Evolutionary conservation across 495 filamentous ascomycete species (phyloP).

Genomic region (Tuber calosporum): DNA sequence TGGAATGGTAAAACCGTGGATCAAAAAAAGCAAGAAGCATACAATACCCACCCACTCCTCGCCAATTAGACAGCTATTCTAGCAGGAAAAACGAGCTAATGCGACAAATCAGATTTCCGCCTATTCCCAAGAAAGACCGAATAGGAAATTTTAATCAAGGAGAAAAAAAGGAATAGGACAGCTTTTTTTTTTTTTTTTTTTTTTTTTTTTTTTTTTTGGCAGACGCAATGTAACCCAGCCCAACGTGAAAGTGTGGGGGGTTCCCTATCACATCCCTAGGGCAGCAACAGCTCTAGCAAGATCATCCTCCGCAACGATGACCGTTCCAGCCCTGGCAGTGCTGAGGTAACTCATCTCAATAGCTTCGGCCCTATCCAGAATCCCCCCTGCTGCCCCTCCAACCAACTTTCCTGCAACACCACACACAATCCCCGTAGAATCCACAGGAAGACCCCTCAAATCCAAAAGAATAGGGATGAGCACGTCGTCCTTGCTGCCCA

Average conservation of each 20-base stretch:
- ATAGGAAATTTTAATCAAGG: constrained; percentile 12
- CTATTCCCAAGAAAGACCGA: background rate
- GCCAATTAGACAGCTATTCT: background rate
- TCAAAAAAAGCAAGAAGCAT: constrained; percentile 6
- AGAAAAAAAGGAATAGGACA: constrained; percentile 14
- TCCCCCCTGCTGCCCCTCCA: constrained; percentile 44
- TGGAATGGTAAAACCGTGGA: background rate
- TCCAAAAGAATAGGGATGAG: constrained; percentile 88
- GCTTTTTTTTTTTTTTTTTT: constrained; percentile 6
- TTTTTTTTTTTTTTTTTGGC: constrained; percentile 11
- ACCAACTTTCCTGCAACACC: constrained; percentile 78
- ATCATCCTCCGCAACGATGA: constrained; percentile 72
- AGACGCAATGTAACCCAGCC: constrained; percentile 21
- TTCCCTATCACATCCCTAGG: constrained; percentile 46
- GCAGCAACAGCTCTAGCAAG: constrained; percentile 63
- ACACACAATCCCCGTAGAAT: constrained; percentile 89
- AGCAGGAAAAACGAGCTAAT: background rate
- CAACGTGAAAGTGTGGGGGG: background rate
- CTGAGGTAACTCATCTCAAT: constrained; percentile 88
- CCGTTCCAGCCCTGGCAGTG: constrained; percentile 81
- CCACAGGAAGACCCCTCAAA: constrained; percentile 68
- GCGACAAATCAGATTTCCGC: constrained; percentile 3
- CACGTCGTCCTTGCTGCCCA: constrained; percentile 65
- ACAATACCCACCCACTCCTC: background rate
- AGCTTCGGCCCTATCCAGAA: constrained; percentile 41